These are phyloP conservation scores for Westerdykella ornata DNA, from an alignment of 2,329 filamentous ascomycete species.

Conservation along the genomic window DNA sequence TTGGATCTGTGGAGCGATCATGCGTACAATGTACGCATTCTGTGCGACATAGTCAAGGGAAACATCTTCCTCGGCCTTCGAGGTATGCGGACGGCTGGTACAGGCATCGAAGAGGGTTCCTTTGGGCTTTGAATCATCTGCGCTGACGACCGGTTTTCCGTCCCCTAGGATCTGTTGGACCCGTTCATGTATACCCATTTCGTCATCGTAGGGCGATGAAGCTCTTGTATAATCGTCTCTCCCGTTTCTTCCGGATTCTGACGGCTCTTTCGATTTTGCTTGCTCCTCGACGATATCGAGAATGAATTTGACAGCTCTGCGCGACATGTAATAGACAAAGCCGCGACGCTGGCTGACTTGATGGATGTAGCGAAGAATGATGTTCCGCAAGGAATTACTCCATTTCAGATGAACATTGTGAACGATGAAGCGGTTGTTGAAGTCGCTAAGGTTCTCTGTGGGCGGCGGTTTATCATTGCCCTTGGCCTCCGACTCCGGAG, in stretches of 20 bases:
- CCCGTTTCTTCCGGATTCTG: constrained; percentile 20
- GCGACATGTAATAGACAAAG: constrained; percentile 96
- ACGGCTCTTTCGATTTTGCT: constrained; percentile 52
- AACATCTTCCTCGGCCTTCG: constrained; percentile 51
- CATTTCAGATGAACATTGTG: constrained; percentile 98
- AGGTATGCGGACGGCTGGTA: constrained; percentile 12
- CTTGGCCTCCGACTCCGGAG: constrained; percentile 39
- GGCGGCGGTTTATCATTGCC: constrained; percentile 61
- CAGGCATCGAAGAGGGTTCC: not conserved
- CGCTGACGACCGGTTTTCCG: constrained; percentile 72
- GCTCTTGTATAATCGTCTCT: constrained; percentile 24
- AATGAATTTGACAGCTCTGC: constrained; percentile 94
- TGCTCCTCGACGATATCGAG: constrained; percentile 96
- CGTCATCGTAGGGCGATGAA: constrained; percentile 48
- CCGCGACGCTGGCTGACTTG: constrained; percentile 93
- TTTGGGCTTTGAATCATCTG: constrained; percentile 56
- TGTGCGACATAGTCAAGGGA: constrained; percentile 82
- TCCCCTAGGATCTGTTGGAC: constrained; percentile 82
- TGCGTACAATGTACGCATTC: constrained; percentile 87
- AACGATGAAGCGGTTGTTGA: constrained; percentile 96
- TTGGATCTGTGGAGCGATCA: constrained; percentile 97
- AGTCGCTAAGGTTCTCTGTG: constrained; percentile 84
- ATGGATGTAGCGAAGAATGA: constrained; percentile 93
- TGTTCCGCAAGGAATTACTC: constrained; percentile 94
- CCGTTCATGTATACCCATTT: constrained; percentile 68